phyloP scores from a whole-genome alignment of 208 protist species.

The Giardia muris region DNA sequence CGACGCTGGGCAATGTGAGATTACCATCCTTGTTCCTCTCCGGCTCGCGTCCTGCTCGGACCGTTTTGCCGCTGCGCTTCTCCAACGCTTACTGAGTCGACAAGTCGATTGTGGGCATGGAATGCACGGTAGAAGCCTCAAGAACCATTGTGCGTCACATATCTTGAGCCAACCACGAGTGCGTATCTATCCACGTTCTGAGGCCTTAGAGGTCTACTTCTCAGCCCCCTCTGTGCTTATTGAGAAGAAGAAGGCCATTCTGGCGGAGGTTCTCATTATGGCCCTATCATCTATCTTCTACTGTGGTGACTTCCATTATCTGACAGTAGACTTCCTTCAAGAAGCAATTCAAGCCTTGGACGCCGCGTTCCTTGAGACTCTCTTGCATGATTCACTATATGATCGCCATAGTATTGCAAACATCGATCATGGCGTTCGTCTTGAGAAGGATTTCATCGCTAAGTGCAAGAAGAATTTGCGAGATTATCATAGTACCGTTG shows the following conservation, averaged over 20 bases:
- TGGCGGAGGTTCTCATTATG: background rate
- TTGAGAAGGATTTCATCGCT: background rate
- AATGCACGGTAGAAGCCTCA: too few species aligned
- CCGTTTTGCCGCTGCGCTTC: background rate
- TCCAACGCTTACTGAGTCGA: too few species aligned
- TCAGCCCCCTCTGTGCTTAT: background rate
- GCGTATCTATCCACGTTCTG: background rate
- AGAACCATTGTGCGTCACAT: too few species aligned
- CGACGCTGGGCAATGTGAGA: background rate
- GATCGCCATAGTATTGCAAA: background rate
- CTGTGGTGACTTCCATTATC: background rate
- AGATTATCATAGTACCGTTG: background rate
- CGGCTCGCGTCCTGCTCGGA: background rate
- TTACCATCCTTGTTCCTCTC: background rate
- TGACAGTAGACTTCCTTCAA: background rate
- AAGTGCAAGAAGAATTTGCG: background rate
- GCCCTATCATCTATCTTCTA: background rate
- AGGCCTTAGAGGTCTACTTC: background rate
- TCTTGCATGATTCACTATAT: background rate
- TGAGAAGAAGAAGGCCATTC: background rate
- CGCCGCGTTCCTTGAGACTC: background rate
- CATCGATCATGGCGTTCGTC: background rate
- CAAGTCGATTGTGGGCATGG: too few species aligned
- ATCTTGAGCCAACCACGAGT: too few species aligned
- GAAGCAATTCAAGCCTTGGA: background rate